These are phyloP conservation scores for Ophiognomonia clavigignenti-juglandacearum DNA, from an alignment of 2,329 filamentous ascomycete genomes.

Conservation along the genomic window DNA sequence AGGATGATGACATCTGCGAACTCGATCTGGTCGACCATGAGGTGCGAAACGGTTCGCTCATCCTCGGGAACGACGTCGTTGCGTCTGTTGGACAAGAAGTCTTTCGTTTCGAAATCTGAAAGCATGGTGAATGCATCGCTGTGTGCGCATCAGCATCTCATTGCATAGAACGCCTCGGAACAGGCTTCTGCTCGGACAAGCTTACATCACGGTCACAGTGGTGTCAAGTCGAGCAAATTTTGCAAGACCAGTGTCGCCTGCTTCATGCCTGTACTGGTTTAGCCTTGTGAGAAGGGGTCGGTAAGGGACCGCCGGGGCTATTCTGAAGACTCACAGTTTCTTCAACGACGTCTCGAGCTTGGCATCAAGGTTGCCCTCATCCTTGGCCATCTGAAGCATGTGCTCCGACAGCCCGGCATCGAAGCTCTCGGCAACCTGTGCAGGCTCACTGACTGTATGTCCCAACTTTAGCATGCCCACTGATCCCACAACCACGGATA, in stretches of 20 bases:
- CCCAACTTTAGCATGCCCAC: too few relatives aligned
- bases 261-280: too few relatives aligned
- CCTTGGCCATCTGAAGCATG: conserved; percentile 22
- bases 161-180: too few relatives aligned
- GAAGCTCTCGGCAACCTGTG: conserved; percentile 72
- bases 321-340: conserved; percentile 26
- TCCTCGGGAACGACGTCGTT: conserved; percentile 62
- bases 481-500: too few relatives aligned
- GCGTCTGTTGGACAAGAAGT: conserved; percentile 60
- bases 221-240: conserved; percentile 65
- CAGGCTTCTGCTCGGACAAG: too few relatives aligned
- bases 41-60: conserved; percentile 67
- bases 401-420: conserved; percentile 50
- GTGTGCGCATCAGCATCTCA: not conserved
- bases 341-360: conserved; percentile 21
- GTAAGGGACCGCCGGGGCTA: not conserved
- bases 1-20: conserved; percentile 70
- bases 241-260: conserved; percentile 40
- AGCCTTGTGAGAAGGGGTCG: too few relatives aligned
- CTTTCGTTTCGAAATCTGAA: conserved; percentile 65
- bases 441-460: conserved; percentile 65
- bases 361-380: not conserved
- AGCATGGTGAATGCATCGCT: conserved; percentile 66
- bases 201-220: conserved; percentile 60
- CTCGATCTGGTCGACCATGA: conserved; percentile 75